These are phyloP conservation scores for Penicillium nordicum DNA, from an alignment of 2,329 filamentous ascomycete species.

Conservation along the genomic window DNA sequence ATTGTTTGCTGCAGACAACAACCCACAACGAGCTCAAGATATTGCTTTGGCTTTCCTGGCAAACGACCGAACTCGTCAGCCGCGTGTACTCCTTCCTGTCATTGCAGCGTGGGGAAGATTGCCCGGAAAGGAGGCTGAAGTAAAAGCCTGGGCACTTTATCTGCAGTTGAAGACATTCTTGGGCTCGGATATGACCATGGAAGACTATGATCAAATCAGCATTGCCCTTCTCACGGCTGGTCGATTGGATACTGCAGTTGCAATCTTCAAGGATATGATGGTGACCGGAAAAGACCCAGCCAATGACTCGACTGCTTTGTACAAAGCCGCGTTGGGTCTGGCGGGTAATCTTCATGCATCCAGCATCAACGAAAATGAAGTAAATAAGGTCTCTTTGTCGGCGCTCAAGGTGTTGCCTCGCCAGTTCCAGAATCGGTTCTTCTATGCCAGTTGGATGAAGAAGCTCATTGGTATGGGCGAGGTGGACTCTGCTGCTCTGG, in stretches of 20 bases:
- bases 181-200: slow-evolving; percentile 60
- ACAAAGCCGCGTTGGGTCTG: slow-evolving; percentile 40
- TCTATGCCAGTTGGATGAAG: slow-evolving; percentile 86
- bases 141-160: slow-evolving; percentile 66
- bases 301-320: slow-evolving; percentile 47
- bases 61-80: slow-evolving; percentile 43
- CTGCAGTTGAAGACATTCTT: slow-evolving; percentile 60
- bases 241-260: slow-evolving; percentile 64
- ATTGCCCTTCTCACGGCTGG: slow-evolving; percentile 66
- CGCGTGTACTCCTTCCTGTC: slow-evolving; percentile 56
- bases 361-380: slow-evolving; percentile 41
- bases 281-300: slow-evolving; percentile 51
- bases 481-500: slow-evolving; percentile 66
- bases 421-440: slow-evolving; percentile 66
- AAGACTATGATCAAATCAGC: slow-evolving; percentile 73
- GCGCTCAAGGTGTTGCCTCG: slow-evolving; percentile 53
- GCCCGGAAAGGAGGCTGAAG: slow-evolving; percentile 47
- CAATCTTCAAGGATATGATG: slow-evolving; percentile 89
- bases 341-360: slow-evolving; percentile 42
- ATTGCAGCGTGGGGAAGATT: slow-evolving; percentile 63
- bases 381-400: slow-evolving; percentile 49
- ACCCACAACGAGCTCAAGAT: slow-evolving; percentile 48
- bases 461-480: slow-evolving; percentile 71
- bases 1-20: slow-evolving; percentile 48
- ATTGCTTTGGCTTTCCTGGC: slow-evolving; percentile 46